Evolutionary conservation across 139 green algal genomes (phyloP).

Genomic region (Mesotaenium endlicherianum): DNA sequence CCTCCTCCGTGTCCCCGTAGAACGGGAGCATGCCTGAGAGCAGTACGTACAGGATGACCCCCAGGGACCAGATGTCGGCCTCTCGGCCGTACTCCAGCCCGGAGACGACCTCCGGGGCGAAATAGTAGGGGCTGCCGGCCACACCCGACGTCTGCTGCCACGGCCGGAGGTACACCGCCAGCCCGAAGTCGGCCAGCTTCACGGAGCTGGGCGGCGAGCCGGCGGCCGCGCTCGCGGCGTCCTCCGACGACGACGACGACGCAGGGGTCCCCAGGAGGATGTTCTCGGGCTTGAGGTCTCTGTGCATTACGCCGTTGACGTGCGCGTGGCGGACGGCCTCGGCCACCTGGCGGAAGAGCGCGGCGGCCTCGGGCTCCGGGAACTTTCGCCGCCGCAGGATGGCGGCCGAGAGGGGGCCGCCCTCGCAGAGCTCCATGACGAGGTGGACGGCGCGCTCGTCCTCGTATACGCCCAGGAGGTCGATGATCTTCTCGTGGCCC

Average conservation of each 20-base stretch:
- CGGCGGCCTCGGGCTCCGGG: slow-evolving; percentile 5
- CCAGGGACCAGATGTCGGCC: slow-evolving; percentile 33
- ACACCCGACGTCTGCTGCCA: neutral
- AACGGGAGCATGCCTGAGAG: slow-evolving; percentile 27
- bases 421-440: slow-evolving; percentile 25
- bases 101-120: slow-evolving; percentile 34
- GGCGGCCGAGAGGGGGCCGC: neutral
- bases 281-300: slow-evolving; percentile 16
- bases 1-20: slow-evolving; percentile 7
- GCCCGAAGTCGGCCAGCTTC: neutral
- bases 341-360: slow-evolving; percentile 17
- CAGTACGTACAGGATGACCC: slow-evolving; percentile 35
- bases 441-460: slow-evolving; percentile 14
- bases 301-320: slow-evolving; percentile 22
- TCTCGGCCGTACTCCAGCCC: slow-evolving; percentile 12
- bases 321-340: slow-evolving; percentile 24
- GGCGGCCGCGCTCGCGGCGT: neutral
- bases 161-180: neutral
- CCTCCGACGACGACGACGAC: neutral
- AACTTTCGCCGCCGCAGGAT: slow-evolving; percentile 13
- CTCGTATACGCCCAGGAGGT: slow-evolving; percentile 30
- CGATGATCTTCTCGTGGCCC: slow-evolving; percentile 31
- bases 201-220: neutral
- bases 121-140: slow-evolving; percentile 20
- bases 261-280: neutral